Evolutionary conservation across 2,329 filamentous ascomycete genomes (phyloP).

Genomic region (Camillea tinctor): DNA sequence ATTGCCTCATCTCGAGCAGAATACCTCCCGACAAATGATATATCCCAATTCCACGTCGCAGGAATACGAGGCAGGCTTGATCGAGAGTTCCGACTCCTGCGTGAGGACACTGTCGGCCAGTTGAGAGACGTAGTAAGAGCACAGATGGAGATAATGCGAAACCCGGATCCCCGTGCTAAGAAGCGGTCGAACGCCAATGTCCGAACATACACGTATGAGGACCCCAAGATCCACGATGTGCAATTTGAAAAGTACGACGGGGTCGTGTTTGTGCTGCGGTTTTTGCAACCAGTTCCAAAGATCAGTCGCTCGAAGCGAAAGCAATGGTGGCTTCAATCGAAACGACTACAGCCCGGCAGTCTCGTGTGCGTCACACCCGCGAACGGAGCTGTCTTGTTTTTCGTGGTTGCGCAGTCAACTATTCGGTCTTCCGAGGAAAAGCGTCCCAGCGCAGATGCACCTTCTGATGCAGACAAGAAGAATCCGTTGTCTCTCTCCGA

Average conservation of each 20-base stretch:
- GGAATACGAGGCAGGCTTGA: constrained; percentile 51
- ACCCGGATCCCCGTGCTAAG: constrained; percentile 11
- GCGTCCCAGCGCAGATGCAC: background rate
- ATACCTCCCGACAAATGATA: constrained; percentile 43
- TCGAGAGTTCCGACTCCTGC: constrained; percentile 53
- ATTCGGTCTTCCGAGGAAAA: constrained; percentile 16
- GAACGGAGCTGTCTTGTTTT: constrained; percentile 40
- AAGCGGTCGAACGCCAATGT: constrained; percentile 23
- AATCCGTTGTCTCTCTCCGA: constrained; percentile 31
- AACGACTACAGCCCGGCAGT: constrained; percentile 47
- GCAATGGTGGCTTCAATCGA: constrained; percentile 51
- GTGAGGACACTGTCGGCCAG: constrained; percentile 55
- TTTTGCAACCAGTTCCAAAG: constrained; percentile 42
- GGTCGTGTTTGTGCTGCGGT: constrained; percentile 43
- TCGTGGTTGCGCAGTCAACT: constrained; percentile 37
- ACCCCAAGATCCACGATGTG: constrained; percentile 31
- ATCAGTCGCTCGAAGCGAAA: constrained; percentile 31
- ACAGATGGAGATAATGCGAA: constrained; percentile 36
- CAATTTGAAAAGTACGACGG: constrained; percentile 39
- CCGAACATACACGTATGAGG: constrained; percentile 38
- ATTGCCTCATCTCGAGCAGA: constrained; percentile 42
- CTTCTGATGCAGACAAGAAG: background rate
- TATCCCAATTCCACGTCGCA: constrained; percentile 38
- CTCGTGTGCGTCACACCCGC: constrained; percentile 49
- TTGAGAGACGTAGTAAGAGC: constrained; percentile 47